A percentile compares a stretch with the other conserved stretches of the same genome.
Evolutionary conservation across 306 rosid genomes (phyloP).

Genomic region (Heteromeles arbutifolia): DNA sequence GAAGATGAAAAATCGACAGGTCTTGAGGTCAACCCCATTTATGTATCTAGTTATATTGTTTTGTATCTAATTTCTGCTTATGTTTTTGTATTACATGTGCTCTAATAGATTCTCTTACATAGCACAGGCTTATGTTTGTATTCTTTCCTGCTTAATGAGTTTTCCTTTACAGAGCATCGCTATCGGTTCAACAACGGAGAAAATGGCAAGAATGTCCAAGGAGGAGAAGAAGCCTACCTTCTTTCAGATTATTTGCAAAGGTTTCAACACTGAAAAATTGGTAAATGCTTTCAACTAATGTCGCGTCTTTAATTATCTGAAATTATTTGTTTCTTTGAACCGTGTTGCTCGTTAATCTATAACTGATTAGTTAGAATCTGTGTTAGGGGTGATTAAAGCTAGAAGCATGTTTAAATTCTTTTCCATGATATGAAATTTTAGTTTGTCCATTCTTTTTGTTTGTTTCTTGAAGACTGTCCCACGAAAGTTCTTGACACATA

Average conservation of each 20-base stretch:
- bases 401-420: not conserved
- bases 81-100: too few species aligned
- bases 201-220: not conserved
- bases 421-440: not conserved
- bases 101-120: too few species aligned
- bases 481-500: not conserved
- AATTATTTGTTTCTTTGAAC: too few species aligned
- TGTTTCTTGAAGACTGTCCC: slow-evolving; percentile 10
- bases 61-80: too few species aligned
- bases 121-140: not conserved
- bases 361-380: not conserved
- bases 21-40: too few species aligned
- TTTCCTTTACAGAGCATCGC: not conserved
- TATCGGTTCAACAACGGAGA: not conserved
- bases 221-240: not conserved
- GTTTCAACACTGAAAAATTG: not conserved
- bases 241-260: not conserved
- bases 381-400: not conserved
- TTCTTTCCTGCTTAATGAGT: not conserved
- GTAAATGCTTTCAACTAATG: not conserved
- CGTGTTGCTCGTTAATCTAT: not conserved
- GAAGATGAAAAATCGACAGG: too few species aligned
- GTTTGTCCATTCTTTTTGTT: not conserved
- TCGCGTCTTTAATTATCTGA: not conserved
- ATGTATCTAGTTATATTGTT: too few species aligned